phyloP scores from a whole-genome alignment of 352 stramenopile genomes.

The Pythium oligandrum region DNA sequence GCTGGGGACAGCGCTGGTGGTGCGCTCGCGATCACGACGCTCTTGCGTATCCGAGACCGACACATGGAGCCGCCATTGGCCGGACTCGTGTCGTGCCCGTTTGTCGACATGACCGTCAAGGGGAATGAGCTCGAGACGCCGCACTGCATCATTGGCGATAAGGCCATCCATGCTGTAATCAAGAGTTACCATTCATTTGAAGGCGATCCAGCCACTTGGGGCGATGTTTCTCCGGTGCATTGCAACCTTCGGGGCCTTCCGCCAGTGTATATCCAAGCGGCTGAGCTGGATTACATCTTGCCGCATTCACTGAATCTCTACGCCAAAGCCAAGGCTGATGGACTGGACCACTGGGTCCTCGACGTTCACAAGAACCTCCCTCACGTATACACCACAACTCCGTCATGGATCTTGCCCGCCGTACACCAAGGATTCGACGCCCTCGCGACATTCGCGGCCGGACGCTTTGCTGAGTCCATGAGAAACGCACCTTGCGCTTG shows the following conservation, averaged over 20 bases:
- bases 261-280: conserved; percentile 41
- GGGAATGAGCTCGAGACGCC: conserved; percentile 11
- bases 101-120: conserved; percentile 22
- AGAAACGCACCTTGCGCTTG: too few relatives aligned
- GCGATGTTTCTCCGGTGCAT: conserved; percentile 33
- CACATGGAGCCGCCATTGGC: conserved; percentile 23
- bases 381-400: conserved; percentile 37
- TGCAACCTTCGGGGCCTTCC: conserved; percentile 34
- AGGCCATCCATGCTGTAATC: neutral
- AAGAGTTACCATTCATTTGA: neutral
- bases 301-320: conserved; percentile 27
- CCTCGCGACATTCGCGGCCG: conserved; percentile 24
- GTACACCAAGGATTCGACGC: conserved; percentile 22
- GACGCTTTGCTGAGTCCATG: conserved; percentile 1
- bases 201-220: conserved; percentile 25
- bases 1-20: conserved; percentile 40
- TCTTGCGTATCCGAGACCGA: conserved; percentile 29
- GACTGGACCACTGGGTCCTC: conserved; percentile 34
- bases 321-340: conserved; percentile 31
- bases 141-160: conserved; percentile 29
- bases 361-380: conserved; percentile 33
- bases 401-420: conserved; percentile 34
- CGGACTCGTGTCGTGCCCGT: conserved; percentile 28
- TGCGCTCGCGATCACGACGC: conserved; percentile 31
- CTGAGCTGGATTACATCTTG: conserved; percentile 33